Base-by-base conservation (phyloP, 2,329 filamentous ascomycete species). In the Dactylellina parvicollis region DNA sequence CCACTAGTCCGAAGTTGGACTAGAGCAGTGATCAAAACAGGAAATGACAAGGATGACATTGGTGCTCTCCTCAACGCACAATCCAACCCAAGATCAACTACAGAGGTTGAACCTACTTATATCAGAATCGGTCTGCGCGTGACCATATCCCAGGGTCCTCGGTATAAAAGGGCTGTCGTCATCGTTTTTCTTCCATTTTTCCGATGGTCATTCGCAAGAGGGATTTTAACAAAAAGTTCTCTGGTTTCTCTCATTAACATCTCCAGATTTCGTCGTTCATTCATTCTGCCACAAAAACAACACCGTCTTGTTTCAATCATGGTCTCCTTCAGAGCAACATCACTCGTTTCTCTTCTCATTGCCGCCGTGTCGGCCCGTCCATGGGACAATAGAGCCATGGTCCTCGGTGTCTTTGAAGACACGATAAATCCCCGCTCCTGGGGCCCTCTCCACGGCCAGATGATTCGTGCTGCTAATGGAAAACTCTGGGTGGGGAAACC, bases 231-330 rank as follows among this genome's bases (percentile, higher is more conserved):
- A 5, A 30, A 28, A n/a, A 24, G 7, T 26, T 49, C 20, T 26
- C 16, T 49, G 44, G 18, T 49, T 10, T 30, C 20, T 49, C 12
- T 24, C 42, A n/a, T n/a, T n/a, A n/a, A n/a, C n/a, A n/a, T n/a
- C n/a, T n/a, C n/a, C n/a, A n/a, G n/a, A n/a, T n/a, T n/a, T 42
- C 14, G 7, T 34, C 5, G 14, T 4, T 56, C 50, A 9, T 12
- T 28, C 22, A 22, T 30, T 20, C n/a, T 50, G 50, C 56, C 28
- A 61, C 56, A 49, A 49, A 60, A 61, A 49, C 55, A 61, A 61
- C 56, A 61, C 42, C 32, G 12, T 14, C 8, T 3, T 34, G 10
- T 28, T 38, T 34, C 26, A n/a, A 20, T n/a, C 10, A 59, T 59
- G 55, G 3, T 59, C 16, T 9, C 10, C 3, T 24, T 36, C 16